Base-by-base conservation (phyloP, 2,329 filamentous ascomycete genomes). In the Emericellopsis atlantica region DNA sequence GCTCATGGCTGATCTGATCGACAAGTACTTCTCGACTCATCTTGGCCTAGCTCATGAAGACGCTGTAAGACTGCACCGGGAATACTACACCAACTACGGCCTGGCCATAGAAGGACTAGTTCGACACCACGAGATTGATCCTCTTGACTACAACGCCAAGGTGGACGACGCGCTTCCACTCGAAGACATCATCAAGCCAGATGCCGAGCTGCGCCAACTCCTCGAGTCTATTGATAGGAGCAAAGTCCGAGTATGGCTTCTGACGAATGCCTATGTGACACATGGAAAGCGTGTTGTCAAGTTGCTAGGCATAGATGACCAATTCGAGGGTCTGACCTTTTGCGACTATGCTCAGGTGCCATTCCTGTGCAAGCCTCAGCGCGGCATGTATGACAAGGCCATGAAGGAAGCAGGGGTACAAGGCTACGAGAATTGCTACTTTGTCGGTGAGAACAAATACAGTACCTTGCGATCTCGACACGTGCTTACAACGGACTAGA, bases 81-180 rank as follows among this genome's bases (percentile, higher is more conserved):
- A 89, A 52, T 98, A 98, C 67, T 98, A 96, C 67, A 82, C 80
- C 54, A 88, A 85, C 59, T 98, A 98, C 58, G 92, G 93, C 24
- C 76, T 98, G n/a, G 92, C 92, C 24, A 93, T 98, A 48, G 88
- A 96, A 64, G 92, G 92, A 2, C 74, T 98, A 1, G 86, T 95
- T 32, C 80, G 87, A 9, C 84, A 95, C 62, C 92, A 98, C 66
- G 80, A 94, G 61, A 94, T 98, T 52, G 86, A 96, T 54, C 85
- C 92, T 1, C 70, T 98, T 5, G 88, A 93, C 42, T 98, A 96
- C 68, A 98, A 98, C 59, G 65, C 75, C 48, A 82, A 94, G 61
- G 92, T 98, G 11, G 92, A 98, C 56, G 92, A 98, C 58, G 92
- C 92, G 3, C 65, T 98, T 18, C 89, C 92, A 0, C 72, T 98